Evolutionary conservation across 257 asterid species (phyloP).

Genomic region (Sherardia arvensis): DNA sequence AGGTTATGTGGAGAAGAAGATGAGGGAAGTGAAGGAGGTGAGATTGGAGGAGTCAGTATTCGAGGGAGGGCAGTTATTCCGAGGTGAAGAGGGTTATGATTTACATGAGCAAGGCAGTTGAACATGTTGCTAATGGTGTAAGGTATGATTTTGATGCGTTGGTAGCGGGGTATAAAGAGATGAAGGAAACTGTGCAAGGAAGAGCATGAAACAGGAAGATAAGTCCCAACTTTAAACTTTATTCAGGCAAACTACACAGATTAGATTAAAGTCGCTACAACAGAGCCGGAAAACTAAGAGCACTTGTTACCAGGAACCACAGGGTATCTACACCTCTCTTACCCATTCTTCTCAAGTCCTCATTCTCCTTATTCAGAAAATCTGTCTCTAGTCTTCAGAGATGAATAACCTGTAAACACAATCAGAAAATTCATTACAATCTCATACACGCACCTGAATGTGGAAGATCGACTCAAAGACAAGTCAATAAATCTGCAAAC

Average conservation of each 20-base stretch:
- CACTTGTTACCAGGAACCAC: conserved; percentile 7
- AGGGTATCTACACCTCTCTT: conserved; percentile 4
- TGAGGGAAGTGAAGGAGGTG: too few relatives aligned
- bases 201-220: neutral
- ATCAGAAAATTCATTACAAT: neutral
- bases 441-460: neutral
- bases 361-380: conserved; percentile 53
- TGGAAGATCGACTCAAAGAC: neutral
- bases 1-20: too few relatives aligned
- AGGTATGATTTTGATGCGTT: too few relatives aligned
- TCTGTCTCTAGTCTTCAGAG: conserved; percentile 73
- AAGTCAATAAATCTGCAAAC: neutral
- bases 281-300: conserved; percentile 14
- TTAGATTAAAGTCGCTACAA: conserved; percentile 14
- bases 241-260: conserved; percentile 8
- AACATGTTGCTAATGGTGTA: too few relatives aligned
- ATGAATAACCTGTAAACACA: conserved; percentile 41
- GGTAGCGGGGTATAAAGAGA: too few relatives aligned
- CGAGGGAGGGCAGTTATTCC: too few relatives aligned
- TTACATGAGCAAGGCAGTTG: too few relatives aligned
- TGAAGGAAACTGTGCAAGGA: neutral
- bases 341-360: conserved; percentile 32
- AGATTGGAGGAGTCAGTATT: too few relatives aligned
- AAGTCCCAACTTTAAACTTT: neutral
- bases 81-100: too few relatives aligned